Evolutionary conservation across 495 filamentous ascomycete species (phyloP).

Genomic region (Podospora tetraspora): DNA sequence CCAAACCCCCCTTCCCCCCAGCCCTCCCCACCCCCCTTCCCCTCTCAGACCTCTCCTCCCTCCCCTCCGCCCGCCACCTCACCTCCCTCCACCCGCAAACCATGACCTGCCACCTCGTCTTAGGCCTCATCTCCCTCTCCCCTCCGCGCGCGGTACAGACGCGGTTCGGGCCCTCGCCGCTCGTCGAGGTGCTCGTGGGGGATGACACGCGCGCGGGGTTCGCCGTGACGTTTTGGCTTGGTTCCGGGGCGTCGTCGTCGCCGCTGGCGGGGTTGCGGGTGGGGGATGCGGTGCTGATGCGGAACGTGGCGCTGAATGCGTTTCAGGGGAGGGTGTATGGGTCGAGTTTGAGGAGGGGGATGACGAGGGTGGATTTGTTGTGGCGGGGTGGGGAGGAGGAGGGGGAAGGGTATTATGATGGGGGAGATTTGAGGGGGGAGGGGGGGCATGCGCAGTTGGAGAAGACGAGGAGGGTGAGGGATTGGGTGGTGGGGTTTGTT

Average conservation of each 20-base stretch:
- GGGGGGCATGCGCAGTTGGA: slow-evolving; percentile 46
- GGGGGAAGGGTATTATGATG: slow-evolving; percentile 41
- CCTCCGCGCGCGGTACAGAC: slow-evolving; percentile 54
- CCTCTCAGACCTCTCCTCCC: slow-evolving; percentile 60
- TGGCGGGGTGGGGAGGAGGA: slow-evolving; percentile 41
- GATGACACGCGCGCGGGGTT: slow-evolving; percentile 84
- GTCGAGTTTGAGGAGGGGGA: slow-evolving; percentile 61
- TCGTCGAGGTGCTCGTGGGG: slow-evolving; percentile 75
- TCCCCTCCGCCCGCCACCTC: slow-evolving; percentile 67
- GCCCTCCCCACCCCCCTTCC: slow-evolving; percentile 19
- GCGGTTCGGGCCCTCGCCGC: slow-evolving; percentile 48
- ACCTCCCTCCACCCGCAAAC: slow-evolving; percentile 69
- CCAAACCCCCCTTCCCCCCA: slow-evolving; percentile 14
- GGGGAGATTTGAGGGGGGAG: slow-evolving; percentile 30
- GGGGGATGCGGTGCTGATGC: slow-evolving; percentile 69
- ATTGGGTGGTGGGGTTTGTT: slow-evolving; percentile 74
- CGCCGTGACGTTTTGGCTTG: slow-evolving; percentile 76
- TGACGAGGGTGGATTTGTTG: slow-evolving; percentile 68
- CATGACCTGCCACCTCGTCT: slow-evolving; percentile 69
- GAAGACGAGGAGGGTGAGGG: slow-evolving; percentile 62
- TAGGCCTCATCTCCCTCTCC: slow-evolving; percentile 67
- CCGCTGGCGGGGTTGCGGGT: slow-evolving; percentile 46
- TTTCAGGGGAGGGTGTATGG: slow-evolving; percentile 75
- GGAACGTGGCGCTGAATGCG: slow-evolving; percentile 67
- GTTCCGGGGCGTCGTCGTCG: slow-evolving; percentile 18